Evolutionary conservation across 2,329 filamentous ascomycete genomes (phyloP).

Genomic region (Trichoderma sp.): DNA sequence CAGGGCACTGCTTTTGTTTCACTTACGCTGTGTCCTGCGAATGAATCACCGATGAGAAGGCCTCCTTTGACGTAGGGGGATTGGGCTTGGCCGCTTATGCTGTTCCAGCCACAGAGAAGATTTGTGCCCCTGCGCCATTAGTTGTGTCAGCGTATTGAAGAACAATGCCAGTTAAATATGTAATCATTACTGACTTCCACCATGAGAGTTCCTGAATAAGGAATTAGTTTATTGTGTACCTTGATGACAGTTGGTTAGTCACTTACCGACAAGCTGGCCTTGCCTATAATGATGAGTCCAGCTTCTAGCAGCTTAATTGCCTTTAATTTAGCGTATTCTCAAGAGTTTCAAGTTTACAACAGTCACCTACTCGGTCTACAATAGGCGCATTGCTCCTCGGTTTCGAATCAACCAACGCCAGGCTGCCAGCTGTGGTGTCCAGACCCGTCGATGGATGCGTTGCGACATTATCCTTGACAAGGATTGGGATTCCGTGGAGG

Average conservation of each 20-base stretch:
- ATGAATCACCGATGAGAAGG: conserved; percentile 8
- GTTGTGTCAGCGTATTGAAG: not conserved
- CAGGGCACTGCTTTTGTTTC: not conserved
- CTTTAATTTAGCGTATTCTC: not conserved
- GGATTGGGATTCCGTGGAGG: conserved; percentile 25
- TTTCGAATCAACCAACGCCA: conserved; percentile 21
- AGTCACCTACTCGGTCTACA: not conserved
- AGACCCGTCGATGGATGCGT: conserved; percentile 18
- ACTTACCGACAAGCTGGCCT: not conserved
- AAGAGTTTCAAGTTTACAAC: not conserved
- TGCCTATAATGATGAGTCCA: not conserved
- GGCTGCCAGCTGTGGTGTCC: conserved; percentile 21
- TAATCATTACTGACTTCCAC: not conserved
- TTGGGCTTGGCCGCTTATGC: conserved; percentile 22
- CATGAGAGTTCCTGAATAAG: not conserved
- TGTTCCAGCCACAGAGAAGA: conserved; percentile 20
- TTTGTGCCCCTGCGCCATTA: not conserved
- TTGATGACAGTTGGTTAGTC: not conserved
- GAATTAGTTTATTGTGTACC: not conserved
- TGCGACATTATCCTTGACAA: conserved; percentile 23
- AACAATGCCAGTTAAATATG: too few relatives aligned
- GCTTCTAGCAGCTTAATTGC: not conserved
- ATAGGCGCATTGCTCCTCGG: conserved; percentile 20
- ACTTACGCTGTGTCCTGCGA: conserved; percentile 21
- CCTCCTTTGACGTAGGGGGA: conserved; percentile 21